A percentile compares a stretch with the other conserved stretches of the same genome.
Evolutionary conservation across 2,329 filamentous ascomycete species (phyloP).

Genomic region (Rachicladosporium sp.): DNA sequence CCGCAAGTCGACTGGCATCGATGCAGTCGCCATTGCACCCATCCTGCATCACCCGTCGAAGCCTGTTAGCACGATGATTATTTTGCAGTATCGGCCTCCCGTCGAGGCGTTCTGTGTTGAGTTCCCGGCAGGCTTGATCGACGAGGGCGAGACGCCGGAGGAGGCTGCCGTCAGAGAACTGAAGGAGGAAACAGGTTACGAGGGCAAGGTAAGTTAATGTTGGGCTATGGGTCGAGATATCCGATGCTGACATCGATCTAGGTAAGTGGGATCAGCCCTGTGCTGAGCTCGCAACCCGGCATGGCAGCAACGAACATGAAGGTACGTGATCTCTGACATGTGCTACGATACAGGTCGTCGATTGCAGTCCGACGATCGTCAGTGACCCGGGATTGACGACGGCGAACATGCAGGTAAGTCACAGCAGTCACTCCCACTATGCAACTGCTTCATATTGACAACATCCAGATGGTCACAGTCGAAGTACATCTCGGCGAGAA

Average conservation of each 20-base stretch:
- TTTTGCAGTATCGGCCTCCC: constrained; percentile 49
- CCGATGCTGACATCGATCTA: too few species aligned
- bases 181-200: constrained; percentile 51
- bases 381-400: constrained; percentile 51
- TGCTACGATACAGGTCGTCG: constrained; percentile 18
- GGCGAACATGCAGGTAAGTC: constrained; percentile 43
- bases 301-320: constrained; percentile 23
- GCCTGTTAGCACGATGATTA: constrained; percentile 40
- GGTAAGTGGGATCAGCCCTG: constrained; percentile 38
- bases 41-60: constrained; percentile 38
- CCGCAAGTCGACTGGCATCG: constrained; percentile 43
- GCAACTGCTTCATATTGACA: neutral
- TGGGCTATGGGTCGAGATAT: too few species aligned
- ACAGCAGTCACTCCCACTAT: neutral
- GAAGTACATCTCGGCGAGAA: constrained; percentile 41
- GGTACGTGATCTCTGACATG: constrained; percentile 4
- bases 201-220: constrained; percentile 34
- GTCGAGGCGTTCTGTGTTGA: constrained; percentile 47
- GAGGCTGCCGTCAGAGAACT: constrained; percentile 46
- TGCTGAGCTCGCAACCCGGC: constrained; percentile 50
- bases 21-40: constrained; percentile 46
- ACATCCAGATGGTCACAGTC: constrained; percentile 39
- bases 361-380: constrained; percentile 53
- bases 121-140: constrained; percentile 48
- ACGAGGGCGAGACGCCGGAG: constrained; percentile 43